A percentile compares a stretch with the other conserved stretches of the same genome.
phyloP scores from a whole-genome alignment of 192 early-diverging fungal species.

The Backusella morwellensis region DNA sequence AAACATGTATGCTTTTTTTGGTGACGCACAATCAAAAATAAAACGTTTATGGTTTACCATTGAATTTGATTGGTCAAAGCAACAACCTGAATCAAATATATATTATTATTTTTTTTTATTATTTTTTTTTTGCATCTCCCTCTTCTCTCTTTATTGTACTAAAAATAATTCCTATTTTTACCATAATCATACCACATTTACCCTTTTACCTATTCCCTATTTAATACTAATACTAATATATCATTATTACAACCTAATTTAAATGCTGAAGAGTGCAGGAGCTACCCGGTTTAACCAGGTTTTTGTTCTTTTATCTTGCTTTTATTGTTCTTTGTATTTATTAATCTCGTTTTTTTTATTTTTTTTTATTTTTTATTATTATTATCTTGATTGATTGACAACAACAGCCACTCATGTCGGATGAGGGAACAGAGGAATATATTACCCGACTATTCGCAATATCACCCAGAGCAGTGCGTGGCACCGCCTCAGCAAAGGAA shows the following conservation, averaged over 20 bases:
- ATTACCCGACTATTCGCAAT: neutral
- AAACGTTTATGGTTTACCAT: too few relatives aligned
- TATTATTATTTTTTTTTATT: too few relatives aligned
- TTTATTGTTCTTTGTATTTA: neutral
- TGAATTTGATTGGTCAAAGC: too few relatives aligned
- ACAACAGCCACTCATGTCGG: neutral
- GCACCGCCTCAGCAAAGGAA: constrained; percentile 32
- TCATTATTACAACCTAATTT: neutral
- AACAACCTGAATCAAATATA: too few relatives aligned
- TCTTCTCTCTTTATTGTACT: too few relatives aligned
- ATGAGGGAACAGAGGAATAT: neutral
- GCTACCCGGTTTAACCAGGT: neutral
- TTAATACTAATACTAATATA: neutral
- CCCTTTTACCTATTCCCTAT: too few relatives aligned
- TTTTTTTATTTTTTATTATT: neutral
- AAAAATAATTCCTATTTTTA: too few relatives aligned
- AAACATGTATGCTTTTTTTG: too few relatives aligned
- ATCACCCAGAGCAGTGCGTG: constrained; percentile 1
- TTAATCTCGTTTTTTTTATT: neutral
- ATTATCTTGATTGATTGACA: neutral
- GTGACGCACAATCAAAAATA: too few relatives aligned
- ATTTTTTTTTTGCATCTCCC: too few relatives aligned
- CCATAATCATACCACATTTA: too few relatives aligned
- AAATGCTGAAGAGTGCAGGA: neutral
- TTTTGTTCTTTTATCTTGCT: neutral